Percentiles rank a stretch among this genome's conserved stretches.
Conservation (phyloP, 2,329 filamentous ascomycete species). For the Colletotrichum scovillei region DNA sequence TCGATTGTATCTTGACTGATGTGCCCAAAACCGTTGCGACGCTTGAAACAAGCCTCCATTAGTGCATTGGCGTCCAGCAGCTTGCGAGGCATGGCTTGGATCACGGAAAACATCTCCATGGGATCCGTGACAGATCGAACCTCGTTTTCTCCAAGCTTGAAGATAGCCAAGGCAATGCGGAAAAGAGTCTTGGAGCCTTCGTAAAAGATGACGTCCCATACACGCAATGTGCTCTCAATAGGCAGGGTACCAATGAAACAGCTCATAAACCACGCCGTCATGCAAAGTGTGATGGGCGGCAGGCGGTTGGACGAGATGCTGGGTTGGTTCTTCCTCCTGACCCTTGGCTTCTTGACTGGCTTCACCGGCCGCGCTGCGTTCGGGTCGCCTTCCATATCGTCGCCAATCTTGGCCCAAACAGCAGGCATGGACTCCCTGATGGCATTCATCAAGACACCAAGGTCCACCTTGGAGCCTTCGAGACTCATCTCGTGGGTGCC, state of each 20-base stretch:
- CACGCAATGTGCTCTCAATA: constrained; percentile 89
- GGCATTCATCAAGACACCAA: constrained; percentile 90
- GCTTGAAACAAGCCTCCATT: constrained; percentile 85
- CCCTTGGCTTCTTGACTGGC: constrained; percentile 43
- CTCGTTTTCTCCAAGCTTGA: constrained; percentile 86
- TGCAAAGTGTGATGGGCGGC: constrained; percentile 90
- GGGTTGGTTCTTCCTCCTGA: constrained; percentile 52
- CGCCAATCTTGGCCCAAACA: constrained; percentile 89
- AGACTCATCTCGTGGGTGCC: constrained; percentile 92
- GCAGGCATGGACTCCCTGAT: constrained; percentile 84
- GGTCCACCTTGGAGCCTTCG: constrained; percentile 92
- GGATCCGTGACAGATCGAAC: constrained; percentile 85
- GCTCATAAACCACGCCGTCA: constrained; percentile 98
- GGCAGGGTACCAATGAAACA: constrained; percentile 94
- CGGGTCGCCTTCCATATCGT: constrained; percentile 71
- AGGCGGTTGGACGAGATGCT: constrained; percentile 66
- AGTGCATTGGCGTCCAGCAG: constrained; percentile 85
- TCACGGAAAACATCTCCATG: constrained; percentile 96
- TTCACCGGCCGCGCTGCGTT: constrained; percentile 48
- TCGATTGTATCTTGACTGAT: constrained; percentile 87
- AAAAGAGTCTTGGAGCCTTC: constrained; percentile 95
- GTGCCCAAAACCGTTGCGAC: constrained; percentile 83
- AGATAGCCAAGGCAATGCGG: constrained; percentile 88
- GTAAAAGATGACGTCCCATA: constrained; percentile 97
- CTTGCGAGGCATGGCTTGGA: constrained; percentile 85